Base-by-base conservation (phyloP, 306 rosid species). In the Citrullus mucosospermus region DNA sequence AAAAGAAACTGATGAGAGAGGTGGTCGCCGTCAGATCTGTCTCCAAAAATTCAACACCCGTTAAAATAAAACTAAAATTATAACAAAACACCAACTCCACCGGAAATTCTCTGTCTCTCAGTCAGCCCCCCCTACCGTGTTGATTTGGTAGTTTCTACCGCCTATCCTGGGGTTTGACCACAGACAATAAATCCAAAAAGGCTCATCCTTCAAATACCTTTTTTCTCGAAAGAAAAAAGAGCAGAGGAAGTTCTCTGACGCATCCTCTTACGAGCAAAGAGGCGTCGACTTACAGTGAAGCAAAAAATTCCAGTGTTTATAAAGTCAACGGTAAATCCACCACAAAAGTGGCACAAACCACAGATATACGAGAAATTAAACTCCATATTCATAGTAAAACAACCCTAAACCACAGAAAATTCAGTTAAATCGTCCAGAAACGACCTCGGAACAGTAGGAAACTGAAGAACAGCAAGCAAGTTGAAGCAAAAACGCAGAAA, bases 1-100 rank as follows among this genome's bases (percentile, higher is more conserved):
- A 68, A 41, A 20, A 70, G 22, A 44, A 1, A 9, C 14, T 71
- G 56, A 80, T 48, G 67, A 77, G 12, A 77, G 12, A 77, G 75
- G 82, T 81, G 78, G 80, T 60, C 65, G 68, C 84, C 88, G 82
- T 78, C 85, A 78, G 89, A 86, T 87, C 83, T 58, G 78, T 85
- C 82, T 70, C 66, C 58, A 86, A 80, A 66, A 79, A 81, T 58
- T 71, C 82, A 50, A 84, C 80, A 50, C 34, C 80, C 80, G 57
- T 63, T 63, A 65, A 32, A 72, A 71, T 12, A 11, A 32, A 32
- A 13, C 28, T 18, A 39, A 73, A 73, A 28, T 46, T 30, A 48
- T 46, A 50, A 72, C 59, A 8, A 50, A 72, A 16, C 59, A 72
- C 5, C 54, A 44, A 44, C 75, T 69, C 75, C 36, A 69, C 56